Percentiles rank a stretch among this genome's conserved stretches.
Conservation (phyloP, 305 asterid genomes). For the Stenogyne calaminthoides region DNA sequence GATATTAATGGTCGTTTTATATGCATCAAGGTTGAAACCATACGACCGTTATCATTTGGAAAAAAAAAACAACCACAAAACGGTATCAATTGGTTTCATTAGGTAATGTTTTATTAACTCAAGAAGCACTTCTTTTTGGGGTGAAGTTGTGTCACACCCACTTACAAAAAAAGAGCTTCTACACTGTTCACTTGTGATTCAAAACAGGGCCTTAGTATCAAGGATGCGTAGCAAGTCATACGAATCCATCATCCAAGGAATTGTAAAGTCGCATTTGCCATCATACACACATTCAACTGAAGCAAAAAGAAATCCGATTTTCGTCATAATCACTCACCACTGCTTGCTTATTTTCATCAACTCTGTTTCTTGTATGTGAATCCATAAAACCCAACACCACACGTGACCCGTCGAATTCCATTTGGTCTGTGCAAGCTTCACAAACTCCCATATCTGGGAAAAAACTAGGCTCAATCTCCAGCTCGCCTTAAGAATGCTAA, state of each 20-base stretch:
- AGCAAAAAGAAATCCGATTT: constrained; percentile 23
- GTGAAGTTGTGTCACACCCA: too few species aligned
- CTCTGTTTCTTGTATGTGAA: not conserved
- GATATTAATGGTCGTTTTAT: too few species aligned
- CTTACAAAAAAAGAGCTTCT: too few species aligned
- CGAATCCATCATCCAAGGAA: not conserved
- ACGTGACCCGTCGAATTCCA: not conserved
- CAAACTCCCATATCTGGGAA: constrained; percentile 13
- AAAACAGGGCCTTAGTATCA: too few species aligned
- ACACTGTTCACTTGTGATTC: too few species aligned
- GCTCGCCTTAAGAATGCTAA: constrained; percentile 82
- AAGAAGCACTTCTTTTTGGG: too few species aligned
- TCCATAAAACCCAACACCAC: constrained; percentile 22
- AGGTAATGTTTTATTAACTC: too few species aligned
- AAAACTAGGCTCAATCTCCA: constrained; percentile 35
- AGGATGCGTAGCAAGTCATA: not conserved
- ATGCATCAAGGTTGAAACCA: too few species aligned
- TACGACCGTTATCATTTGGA: too few species aligned
- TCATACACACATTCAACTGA: constrained; percentile 18
- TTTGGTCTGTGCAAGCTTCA: constrained; percentile 18
- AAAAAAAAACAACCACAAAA: too few species aligned
- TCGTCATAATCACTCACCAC: constrained; percentile 34
- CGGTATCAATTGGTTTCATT: not conserved
- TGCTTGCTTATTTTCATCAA: constrained; percentile 8
- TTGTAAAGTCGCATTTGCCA: not conserved